phyloP scores from a whole-genome alignment of 257 asterid species.

The Jacaranda mimosifolia region DNA sequence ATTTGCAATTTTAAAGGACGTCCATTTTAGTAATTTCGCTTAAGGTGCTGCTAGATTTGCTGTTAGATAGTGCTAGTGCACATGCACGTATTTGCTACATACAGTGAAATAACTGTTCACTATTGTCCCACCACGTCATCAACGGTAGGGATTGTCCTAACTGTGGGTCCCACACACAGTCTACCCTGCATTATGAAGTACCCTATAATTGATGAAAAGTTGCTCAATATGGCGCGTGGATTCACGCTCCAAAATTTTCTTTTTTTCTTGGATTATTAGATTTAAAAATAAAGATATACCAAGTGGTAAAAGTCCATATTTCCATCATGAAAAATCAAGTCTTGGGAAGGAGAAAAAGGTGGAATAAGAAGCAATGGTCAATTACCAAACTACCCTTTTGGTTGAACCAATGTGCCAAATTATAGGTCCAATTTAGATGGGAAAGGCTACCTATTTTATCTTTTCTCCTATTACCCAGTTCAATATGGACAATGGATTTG shows the following conservation, averaged over 20 bases:
- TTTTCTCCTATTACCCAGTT: background rate
- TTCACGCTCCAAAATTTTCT: background rate
- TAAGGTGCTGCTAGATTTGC: constrained; percentile 29
- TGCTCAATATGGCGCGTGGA: constrained; percentile 2
- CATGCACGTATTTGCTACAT: background rate
- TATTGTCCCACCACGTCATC: constrained; percentile 35
- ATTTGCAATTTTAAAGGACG: background rate
- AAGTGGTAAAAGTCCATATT: background rate
- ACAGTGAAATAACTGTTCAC: constrained; percentile 37
- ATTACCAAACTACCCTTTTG: background rate
- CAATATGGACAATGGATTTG: constrained; percentile 21
- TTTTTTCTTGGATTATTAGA: background rate
- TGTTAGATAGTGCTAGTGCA: constrained; percentile 26
- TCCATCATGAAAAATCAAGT: background rate
- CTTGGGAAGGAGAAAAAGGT: background rate
- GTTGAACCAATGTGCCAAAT: background rate
- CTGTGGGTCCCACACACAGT: constrained; percentile 34
- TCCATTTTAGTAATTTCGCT: background rate
- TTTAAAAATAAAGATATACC: background rate
- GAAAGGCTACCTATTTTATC: background rate
- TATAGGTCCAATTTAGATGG: background rate
- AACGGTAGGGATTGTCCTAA: constrained; percentile 41
- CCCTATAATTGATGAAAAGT: constrained; percentile 34
- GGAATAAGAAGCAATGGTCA: background rate
- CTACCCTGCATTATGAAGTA: constrained; percentile 25